Evolutionary conservation across 805 yeast species (phyloP).

Genomic region (Saccharomycopsis selenospora): DNA sequence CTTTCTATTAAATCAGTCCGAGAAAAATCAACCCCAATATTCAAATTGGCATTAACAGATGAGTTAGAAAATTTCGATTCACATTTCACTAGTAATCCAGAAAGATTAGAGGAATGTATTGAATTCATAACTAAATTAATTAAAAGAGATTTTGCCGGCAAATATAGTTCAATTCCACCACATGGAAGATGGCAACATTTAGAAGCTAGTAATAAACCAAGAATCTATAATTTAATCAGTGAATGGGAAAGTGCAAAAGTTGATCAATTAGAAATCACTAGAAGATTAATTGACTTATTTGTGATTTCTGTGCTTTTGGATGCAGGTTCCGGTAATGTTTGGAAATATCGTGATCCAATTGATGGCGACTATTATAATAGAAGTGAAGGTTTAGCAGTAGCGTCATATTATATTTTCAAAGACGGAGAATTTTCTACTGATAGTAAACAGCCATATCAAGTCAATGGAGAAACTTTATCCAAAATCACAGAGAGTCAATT

Average conservation of each 20-base stretch:
- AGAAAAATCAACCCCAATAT: constrained; percentile 41
- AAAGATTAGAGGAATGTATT: constrained; percentile 35
- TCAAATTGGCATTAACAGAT: constrained; percentile 32
- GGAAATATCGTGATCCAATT: constrained; percentile 41
- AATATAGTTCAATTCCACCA: constrained; percentile 45
- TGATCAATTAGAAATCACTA: constrained; percentile 40
- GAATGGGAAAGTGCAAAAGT: constrained; percentile 30
- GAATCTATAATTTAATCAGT: constrained; percentile 38
- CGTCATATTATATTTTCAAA: constrained; percentile 47
- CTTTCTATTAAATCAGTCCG: constrained; percentile 50
- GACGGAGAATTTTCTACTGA: constrained; percentile 39
- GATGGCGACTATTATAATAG: constrained; percentile 31
- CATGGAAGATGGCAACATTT: constrained; percentile 67
- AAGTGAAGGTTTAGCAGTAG: constrained; percentile 61
- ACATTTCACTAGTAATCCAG: constrained; percentile 28
- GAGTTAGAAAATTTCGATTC: constrained; percentile 39
- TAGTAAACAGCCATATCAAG: constrained; percentile 34
- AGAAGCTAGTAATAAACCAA: constrained; percentile 38
- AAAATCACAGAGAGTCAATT: constrained; percentile 32
- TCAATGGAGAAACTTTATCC: constrained; percentile 37
- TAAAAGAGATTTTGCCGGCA: constrained; percentile 37
- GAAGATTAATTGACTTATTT: constrained; percentile 49
- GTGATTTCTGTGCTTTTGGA: constrained; percentile 55
- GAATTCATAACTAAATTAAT: constrained; percentile 41
- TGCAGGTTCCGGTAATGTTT: constrained; percentile 60